phyloP scores from a whole-genome alignment of 192 early-diverging fungal species.

The Podila horticola region DNA sequence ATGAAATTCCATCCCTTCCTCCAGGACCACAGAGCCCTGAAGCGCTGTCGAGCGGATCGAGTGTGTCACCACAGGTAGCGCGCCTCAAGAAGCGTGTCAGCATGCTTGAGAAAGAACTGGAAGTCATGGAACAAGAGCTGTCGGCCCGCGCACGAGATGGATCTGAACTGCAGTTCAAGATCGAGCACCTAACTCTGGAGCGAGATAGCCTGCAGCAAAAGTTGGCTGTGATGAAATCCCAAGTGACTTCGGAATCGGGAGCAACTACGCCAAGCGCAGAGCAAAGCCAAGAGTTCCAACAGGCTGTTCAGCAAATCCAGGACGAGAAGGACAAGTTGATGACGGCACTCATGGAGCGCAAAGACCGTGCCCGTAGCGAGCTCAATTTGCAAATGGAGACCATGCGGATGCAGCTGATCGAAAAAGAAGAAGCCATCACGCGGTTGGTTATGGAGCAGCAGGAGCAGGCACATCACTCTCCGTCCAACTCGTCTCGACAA shows the following conservation, averaged over 20 bases:
- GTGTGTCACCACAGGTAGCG: not conserved
- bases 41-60: not conserved
- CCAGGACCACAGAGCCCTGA: not conserved
- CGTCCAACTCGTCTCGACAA: constrained; percentile 5
- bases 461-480: constrained; percentile 9
- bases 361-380: constrained; percentile 9
- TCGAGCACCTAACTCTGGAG: constrained; percentile 11
- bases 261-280: not conserved
- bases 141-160: constrained; percentile 11
- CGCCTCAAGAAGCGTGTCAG: constrained; percentile 23
- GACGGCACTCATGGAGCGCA: constrained; percentile 6
- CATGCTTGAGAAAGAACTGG: constrained; percentile 16
- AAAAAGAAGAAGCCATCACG: not conserved
- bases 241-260: not conserved
- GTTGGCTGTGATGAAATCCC: not conserved
- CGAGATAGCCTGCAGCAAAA: constrained; percentile 6
- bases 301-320: constrained; percentile 9
- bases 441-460: not conserved
- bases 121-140: constrained; percentile 4
- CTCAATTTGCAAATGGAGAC: constrained; percentile 7
- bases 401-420: not conserved
- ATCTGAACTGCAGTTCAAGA: constrained; percentile 10
- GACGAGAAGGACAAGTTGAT: constrained; percentile 17
- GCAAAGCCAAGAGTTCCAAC: constrained; percentile 5
- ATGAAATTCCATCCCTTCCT: not conserved